A percentile compares a stretch with the other conserved stretches of the same genome.
Conservation (phyloP, 139 green algal species). For the Parachlorella kessleri region DNA sequence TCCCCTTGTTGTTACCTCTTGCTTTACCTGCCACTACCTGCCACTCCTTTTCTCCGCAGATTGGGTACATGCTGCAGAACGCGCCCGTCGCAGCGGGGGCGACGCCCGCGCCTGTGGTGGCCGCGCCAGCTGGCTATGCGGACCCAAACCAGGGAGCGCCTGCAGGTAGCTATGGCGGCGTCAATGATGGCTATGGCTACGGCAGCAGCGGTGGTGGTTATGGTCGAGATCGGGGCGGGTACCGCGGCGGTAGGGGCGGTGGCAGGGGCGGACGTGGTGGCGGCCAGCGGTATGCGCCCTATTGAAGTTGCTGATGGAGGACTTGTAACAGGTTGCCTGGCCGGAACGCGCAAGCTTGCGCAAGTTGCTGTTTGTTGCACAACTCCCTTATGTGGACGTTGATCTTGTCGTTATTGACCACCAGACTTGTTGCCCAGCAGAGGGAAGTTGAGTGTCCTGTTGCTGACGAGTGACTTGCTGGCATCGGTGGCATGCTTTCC, state of each 20-base stretch:
- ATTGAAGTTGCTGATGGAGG: conserved; percentile 23
- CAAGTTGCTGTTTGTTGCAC: too few relatives aligned
- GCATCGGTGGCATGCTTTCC: too few relatives aligned
- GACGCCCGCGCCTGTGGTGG: too few relatives aligned
- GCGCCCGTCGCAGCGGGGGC: background rate
- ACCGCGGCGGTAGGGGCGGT: conserved; percentile 21
- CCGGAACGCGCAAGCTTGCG: too few relatives aligned
- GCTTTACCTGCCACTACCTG: background rate
- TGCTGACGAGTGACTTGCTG: too few relatives aligned
- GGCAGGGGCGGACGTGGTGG: conserved; percentile 12
- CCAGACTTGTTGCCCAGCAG: too few relatives aligned
- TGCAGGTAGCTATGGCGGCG: too few relatives aligned
- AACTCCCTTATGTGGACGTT: too few relatives aligned
- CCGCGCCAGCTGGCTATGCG: background rate
- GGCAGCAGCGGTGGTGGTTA: conserved; percentile 16
- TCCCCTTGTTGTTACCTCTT: conserved; percentile 1
- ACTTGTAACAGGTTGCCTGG: too few relatives aligned
- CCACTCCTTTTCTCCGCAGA: conserved; percentile 10
- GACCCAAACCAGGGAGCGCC: background rate
- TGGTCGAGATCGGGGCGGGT: conserved; percentile 5
- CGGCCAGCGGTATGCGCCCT: conserved; percentile 40
- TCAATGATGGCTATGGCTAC: background rate
- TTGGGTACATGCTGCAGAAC: conserved; percentile 45
- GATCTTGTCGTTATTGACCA: too few relatives aligned
- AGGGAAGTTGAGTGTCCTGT: too few relatives aligned